Percentiles rank a stretch among this genome's conserved stretches.
phyloP scores from a whole-genome alignment of 345 rosid genomes.

The Salix suchowensis region DNA sequence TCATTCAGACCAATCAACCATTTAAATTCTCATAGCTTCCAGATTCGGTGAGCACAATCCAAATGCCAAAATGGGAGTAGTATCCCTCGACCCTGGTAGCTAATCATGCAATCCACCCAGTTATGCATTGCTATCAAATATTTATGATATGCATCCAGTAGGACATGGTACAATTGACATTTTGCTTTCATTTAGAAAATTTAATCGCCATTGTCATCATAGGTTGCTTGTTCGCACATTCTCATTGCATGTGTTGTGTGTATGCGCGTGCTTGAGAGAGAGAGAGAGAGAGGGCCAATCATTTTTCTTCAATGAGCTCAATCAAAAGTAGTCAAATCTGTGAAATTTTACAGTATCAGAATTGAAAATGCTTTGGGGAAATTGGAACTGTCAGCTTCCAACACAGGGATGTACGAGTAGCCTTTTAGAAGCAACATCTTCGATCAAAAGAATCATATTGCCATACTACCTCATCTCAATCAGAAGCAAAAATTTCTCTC shows the following conservation, averaged over 20 bases:
- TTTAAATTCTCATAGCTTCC: not conserved
- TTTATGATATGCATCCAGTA: not conserved
- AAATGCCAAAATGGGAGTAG: not conserved
- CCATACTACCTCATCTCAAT: no score
- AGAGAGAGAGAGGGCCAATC: not conserved
- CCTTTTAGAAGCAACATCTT: not conserved
- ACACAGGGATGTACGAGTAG: not conserved
- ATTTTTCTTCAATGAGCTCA: no score
- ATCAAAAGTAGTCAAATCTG: no score
- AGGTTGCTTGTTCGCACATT: not conserved
- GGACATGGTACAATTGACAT: not conserved
- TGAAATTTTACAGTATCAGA: not conserved
- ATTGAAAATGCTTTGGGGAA: not conserved
- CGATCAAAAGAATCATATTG: not conserved
- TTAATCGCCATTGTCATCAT: not conserved
- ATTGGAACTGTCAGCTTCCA: not conserved
- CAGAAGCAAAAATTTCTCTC: not conserved
- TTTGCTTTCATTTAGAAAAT: not conserved
- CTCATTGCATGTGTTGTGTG: no score
- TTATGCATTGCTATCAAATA: not conserved
- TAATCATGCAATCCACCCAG: not conserved
- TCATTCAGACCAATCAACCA: not conserved
- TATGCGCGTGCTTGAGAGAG: not conserved
- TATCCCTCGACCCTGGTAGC: not conserved
- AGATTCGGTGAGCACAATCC: not conserved